Base-by-base conservation (phyloP, 352 stramenopile genomes). In the Phytophthora cryptogea region DNA sequence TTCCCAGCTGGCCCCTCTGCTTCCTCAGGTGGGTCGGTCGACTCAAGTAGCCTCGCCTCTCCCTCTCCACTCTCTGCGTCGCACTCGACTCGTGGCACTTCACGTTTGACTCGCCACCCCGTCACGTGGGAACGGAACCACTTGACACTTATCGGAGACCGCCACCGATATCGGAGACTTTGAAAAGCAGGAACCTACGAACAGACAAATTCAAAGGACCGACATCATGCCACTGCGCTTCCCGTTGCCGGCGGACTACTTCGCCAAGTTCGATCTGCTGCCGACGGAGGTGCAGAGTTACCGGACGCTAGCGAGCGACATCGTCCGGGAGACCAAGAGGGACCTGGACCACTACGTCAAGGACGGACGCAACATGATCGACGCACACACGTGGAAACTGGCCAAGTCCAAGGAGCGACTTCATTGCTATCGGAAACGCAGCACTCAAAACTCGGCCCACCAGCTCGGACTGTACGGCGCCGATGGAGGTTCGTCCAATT, bases 231-330 rank as follows among this genome's bases (percentile, higher is more conserved):
- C 86, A 33, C 81, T 89, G 54, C 80, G 79, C 36, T 90, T 90
- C 70, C 81, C 81, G 16, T 54, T 90, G 20, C 81, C 81, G 9
- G 55, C 65, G 33, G 75, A 73, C n/a, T 89, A 87, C 67, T 90
- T 90, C 57, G 76, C 78, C 66, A 80, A 78, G 64, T 88, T 90
- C 54, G 78, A 90, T 52, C 72, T 90, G 55, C 66, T 77, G 36
- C 63, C 76, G 8, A 60, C 78, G 37, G 78, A 90, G 64, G 69
- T 53, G 54, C 76, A 85, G 42, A 67, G 55, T 32, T 85, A 83
- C 56, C 74, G 78, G 39, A 41, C 65, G 20, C 68, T 83, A n/a
- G 78, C 81, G 54, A 81, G 56, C 40, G 79, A 84, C n/a, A 81
- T 90, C 53, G 75, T 90, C 27, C 74, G 76, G 20, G 77, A 89